Evolutionary conservation across 176 grass and related monocot species (phyloP), one percentile per base, ranked within the genome.

Genomic region (Luzula sylvatica): DNA sequence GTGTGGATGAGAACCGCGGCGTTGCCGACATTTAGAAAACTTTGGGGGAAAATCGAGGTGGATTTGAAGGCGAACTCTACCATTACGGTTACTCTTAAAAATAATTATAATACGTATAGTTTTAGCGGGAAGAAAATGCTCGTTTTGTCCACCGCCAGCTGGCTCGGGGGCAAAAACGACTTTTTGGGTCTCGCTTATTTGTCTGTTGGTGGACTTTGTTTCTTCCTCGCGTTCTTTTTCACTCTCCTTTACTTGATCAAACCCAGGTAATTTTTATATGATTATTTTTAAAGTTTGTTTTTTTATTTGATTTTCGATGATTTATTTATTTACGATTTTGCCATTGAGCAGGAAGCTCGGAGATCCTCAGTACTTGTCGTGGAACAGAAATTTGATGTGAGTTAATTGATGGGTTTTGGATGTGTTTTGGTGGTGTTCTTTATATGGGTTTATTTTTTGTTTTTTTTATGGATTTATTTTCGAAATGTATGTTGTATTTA

Each of bases 1-100:
- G 78, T 94, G 65, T 94, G 88, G 88, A 94, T 94, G 83, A 64
- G 88, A 11, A 94, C 79, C 38, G 88, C 88, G 50, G 88, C 88
- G 42, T 66, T 94, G 72, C 88, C 88, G 42, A 94, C 83, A 27
- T 94, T 94, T 25, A 83, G 88, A 54, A 94, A 94, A 64, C 58
- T 87, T 35, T 94, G 87, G 69, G 88, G 88, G 30, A 87, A 58
- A 51, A 87, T 94, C 72, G 46, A 87, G 13, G 26, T 65, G 35
- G 74, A 94, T 58, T 80, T 94, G 54, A 94, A 83, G 62, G 65
- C 23, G 38, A 94, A 87, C 68, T 78, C 87, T 44, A 79, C 38
- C 18, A 87, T 94, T 68, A 83, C 26, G 20, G 83, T 94, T 65
- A 81, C 20, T 12, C 47, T 94, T 65, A 3, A 58, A 72, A 94